Evolutionary conservation across 2,329 filamentous ascomycete genomes (phyloP).

Genomic region (Microdochium trichocladiopsis): DNA sequence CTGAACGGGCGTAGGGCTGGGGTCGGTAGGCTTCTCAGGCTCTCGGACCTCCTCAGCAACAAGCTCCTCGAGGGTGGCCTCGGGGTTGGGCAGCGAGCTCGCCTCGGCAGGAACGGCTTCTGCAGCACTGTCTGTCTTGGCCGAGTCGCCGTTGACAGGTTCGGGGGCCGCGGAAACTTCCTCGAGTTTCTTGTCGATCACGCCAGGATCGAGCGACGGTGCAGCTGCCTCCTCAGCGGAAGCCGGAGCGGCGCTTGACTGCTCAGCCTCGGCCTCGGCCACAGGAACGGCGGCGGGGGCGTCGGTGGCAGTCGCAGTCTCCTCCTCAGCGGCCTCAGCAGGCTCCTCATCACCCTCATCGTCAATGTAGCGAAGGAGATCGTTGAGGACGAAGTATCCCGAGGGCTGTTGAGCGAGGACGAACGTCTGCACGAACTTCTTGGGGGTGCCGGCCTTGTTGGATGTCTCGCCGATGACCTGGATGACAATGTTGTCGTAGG

Average conservation of each 20-base stretch:
- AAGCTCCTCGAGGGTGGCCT: conserved; percentile 43
- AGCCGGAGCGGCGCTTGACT: conserved; percentile 21
- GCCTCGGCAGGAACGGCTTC: conserved; percentile 25
- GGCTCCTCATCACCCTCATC: conserved; percentile 74
- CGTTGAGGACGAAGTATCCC: conserved; percentile 96
- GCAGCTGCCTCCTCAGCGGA: conserved; percentile 25
- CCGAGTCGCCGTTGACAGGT: conserved; percentile 10
- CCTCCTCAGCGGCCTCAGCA: conserved; percentile 28
- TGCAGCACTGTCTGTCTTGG: conserved; percentile 8
- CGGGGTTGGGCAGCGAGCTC: conserved; percentile 30
- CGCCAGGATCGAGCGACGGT: conserved; percentile 28
- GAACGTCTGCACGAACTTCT: conserved; percentile 97
- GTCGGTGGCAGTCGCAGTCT: conserved; percentile 14
- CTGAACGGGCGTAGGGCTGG: conserved; percentile 44
- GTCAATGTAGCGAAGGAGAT: conserved; percentile 89
- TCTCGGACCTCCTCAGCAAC: conserved; percentile 50
- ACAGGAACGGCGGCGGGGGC: conserved; percentile 17
- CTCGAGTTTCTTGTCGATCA: conserved; percentile 57
- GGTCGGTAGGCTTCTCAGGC: conserved; percentile 61
- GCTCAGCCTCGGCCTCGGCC: conserved; percentile 22
- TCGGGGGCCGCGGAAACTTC: conserved; percentile 31
- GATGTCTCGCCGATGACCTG: conserved; percentile 98
- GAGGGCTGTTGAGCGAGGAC: conserved; percentile 93
- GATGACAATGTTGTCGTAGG: conserved; percentile 89
- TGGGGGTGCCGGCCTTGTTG: conserved; percentile 83